phyloP scores from a whole-genome alignment of 371 early-diverging fungal species.

The Zopfochytrium polystomum region DNA sequence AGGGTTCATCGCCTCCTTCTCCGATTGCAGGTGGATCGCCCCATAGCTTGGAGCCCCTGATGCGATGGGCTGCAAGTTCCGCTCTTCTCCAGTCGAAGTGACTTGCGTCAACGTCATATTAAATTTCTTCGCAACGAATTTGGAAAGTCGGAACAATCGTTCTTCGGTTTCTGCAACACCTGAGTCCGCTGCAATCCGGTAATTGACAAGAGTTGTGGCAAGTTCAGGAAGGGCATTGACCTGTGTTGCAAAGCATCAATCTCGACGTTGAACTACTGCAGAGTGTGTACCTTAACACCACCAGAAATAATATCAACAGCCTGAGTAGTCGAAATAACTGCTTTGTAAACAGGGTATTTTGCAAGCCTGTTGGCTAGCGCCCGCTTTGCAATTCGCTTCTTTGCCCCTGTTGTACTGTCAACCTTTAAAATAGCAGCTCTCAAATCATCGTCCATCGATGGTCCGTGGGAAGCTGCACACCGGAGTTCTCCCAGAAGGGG shows the following conservation, averaged over 20 bases:
- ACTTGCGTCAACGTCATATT: conserved; percentile 9
- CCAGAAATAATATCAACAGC: conserved; percentile 39
- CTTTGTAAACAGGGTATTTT: background rate
- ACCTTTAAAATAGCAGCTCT: no score
- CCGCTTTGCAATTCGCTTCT: no score
- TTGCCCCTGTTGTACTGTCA: no score
- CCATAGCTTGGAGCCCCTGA: conserved; percentile 4
- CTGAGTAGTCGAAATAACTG: conserved; percentile 28
- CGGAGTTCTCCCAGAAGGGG: no score
- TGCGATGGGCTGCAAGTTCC: no score
- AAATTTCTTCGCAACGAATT: conserved; percentile 16
- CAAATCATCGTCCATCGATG: no score
- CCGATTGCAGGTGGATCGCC: conserved; percentile 1
- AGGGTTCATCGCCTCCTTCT: conserved; percentile 21
- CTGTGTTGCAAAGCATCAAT: no score
- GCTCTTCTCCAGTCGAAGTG: background rate
- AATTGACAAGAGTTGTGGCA: conserved; percentile 28
- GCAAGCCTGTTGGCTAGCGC: background rate
- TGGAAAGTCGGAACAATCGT: conserved; percentile 10
- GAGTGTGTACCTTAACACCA: conserved; percentile 43
- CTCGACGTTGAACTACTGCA: no score
- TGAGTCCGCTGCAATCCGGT: conserved; percentile 30
- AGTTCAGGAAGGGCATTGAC: conserved; percentile 41
- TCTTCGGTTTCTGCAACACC: conserved; percentile 7
- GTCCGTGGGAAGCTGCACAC: no score